phyloP scores from a whole-genome alignment of 192 early-diverging fungal species.

The Gamsiella multidivaricata region DNA sequence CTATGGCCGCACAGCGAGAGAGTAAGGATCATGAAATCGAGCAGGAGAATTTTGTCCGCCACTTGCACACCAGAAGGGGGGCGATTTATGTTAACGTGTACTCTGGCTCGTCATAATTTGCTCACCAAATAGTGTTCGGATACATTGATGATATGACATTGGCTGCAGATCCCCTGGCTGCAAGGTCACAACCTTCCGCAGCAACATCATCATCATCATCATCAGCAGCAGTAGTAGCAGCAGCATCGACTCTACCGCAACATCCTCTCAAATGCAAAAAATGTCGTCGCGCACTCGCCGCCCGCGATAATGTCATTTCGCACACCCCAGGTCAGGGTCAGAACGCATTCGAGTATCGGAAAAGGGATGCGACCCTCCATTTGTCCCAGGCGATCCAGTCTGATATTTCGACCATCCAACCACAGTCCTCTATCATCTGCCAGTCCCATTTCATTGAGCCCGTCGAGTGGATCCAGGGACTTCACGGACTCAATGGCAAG shows the following conservation, averaged over 20 bases:
- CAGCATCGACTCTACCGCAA: conserved; percentile 1
- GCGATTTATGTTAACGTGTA: neutral
- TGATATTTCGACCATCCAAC: conserved; percentile 15
- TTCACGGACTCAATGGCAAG: conserved; percentile 72
- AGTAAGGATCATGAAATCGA: conserved; percentile 28
- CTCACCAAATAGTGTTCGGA: conserved; percentile 56
- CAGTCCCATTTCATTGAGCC: conserved; percentile 86
- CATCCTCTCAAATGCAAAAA: conserved; percentile 49
- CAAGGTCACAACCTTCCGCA: conserved; percentile 4
- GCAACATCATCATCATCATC: conserved; percentile 16
- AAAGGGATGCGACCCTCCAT: conserved; percentile 67
- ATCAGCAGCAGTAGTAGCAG: conserved; percentile 5
- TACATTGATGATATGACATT: conserved; percentile 66
- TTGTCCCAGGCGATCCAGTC: conserved; percentile 49
- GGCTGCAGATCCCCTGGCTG: conserved; percentile 61
- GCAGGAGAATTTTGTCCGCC: too few species aligned
- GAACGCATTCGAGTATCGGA: conserved; percentile 76
- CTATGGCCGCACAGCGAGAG: conserved; percentile 68
- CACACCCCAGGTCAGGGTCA: conserved; percentile 80
- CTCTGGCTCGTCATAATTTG: neutral
- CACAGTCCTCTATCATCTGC: conserved; percentile 58
- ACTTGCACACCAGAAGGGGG: too few species aligned
- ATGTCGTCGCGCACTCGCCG: conserved; percentile 66
- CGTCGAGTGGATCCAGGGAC: conserved; percentile 83
- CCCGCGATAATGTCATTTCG: conserved; percentile 71